phyloP scores from a whole-genome alignment of 139 green algal genomes.

The Tetraselmis chui region DNA sequence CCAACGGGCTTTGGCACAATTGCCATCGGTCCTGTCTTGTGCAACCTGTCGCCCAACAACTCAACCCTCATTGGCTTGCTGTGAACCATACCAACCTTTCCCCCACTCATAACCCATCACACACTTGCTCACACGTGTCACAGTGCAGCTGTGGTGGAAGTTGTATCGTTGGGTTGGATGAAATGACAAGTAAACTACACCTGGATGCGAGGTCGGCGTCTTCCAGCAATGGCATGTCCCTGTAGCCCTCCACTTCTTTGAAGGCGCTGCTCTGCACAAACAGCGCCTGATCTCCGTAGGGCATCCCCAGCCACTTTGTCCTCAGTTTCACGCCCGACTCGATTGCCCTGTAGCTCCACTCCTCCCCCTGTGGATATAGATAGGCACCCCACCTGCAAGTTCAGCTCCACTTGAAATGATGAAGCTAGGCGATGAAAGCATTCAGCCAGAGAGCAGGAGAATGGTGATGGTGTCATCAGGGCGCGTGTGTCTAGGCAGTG shows the following conservation, averaged over 20 bases:
- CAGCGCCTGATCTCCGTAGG: constrained; percentile 23
- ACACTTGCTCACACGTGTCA: no score
- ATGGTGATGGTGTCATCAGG: neutral
- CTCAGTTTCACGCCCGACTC: constrained; percentile 3
- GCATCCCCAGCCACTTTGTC: neutral
- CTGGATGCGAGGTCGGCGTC: neutral
- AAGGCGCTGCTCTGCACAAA: constrained; percentile 11
- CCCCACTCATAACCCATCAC: no score
- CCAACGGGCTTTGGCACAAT: neutral
- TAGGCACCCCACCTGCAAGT: neutral
- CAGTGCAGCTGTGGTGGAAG: neutral
- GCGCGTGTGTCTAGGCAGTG: no score
- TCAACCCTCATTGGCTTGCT: no score
- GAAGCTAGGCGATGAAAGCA: no score
- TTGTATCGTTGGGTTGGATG: constrained; percentile 9
- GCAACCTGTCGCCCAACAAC: neutral
- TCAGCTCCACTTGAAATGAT: neutral
- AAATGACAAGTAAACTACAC: neutral
- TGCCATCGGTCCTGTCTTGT: neutral
- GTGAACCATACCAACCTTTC: neutral
- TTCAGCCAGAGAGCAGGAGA: no score
- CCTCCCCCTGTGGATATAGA: neutral
- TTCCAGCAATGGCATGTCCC: no score
- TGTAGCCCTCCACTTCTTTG: constrained; percentile 10
- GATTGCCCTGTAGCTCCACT: neutral